Percentiles rank a stretch among this genome's conserved stretches.
Evolutionary conservation across 352 stramenopile species (phyloP).

Genomic region (Phytophthora tentaculata): DNA sequence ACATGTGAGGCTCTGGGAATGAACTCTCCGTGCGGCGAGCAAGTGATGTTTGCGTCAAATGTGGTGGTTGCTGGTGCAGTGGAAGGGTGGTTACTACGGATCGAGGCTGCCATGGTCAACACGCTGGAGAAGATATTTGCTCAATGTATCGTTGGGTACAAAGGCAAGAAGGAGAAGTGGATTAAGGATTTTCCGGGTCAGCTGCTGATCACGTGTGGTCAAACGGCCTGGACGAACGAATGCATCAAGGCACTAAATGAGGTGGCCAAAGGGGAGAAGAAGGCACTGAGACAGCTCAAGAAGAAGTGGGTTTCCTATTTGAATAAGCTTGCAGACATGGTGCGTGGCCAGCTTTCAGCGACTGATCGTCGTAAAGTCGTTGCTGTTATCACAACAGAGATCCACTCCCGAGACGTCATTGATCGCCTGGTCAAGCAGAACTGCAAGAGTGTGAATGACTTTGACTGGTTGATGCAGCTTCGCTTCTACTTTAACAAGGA

Average conservation of each 20-base stretch:
- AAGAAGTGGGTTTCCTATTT: constrained; percentile 95
- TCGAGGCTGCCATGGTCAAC: constrained; percentile 87
- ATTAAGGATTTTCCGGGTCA: constrained; percentile 94
- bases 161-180: constrained; percentile 96
- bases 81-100: constrained; percentile 89
- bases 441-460: constrained; percentile 92
- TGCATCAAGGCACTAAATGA: constrained; percentile 94
- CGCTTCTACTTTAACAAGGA: constrained; percentile 91
- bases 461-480: constrained; percentile 91
- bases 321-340: constrained; percentile 94
- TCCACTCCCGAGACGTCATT: constrained; percentile 96
- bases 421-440: constrained; percentile 94
- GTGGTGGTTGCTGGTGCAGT: constrained; percentile 91
- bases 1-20: constrained; percentile 91
- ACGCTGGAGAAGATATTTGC: constrained; percentile 88
- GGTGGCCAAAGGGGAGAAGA: constrained; percentile 91
- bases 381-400: constrained; percentile 97
- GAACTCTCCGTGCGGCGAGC: constrained; percentile 91
- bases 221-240: constrained; percentile 93
- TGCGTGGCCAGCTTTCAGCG: constrained; percentile 86
- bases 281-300: constrained; percentile 91
- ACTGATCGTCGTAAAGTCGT: constrained; percentile 97
- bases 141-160: constrained; percentile 87
- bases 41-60: constrained; percentile 84
- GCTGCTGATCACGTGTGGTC: constrained; percentile 92